Evolutionary conservation across 129 eudicot genomes (phyloP).

Genomic region (Oenanthe sinensis): DNA sequence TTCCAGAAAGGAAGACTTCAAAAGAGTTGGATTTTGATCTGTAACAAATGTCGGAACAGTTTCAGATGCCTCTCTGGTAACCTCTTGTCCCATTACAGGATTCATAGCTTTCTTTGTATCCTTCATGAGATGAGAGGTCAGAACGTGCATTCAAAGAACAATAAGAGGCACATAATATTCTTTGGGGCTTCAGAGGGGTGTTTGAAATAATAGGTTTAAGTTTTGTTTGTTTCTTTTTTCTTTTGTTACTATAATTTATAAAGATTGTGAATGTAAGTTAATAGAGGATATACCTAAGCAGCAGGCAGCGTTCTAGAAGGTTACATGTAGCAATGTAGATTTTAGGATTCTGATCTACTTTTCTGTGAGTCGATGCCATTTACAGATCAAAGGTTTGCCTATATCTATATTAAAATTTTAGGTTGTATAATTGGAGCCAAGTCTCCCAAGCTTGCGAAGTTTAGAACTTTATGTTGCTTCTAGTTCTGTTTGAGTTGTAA

Average conservation of each 20-base stretch:
- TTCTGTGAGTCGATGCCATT: not conserved
- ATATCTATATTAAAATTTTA: not conserved
- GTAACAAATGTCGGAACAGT: slow-evolving; percentile 1
- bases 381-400: not conserved
- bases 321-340: not conserved
- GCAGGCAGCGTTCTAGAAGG: not conserved
- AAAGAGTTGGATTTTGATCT: not conserved
- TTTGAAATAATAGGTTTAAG: not conserved
- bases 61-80: not conserved
- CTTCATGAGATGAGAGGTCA: slow-evolving; percentile 4
- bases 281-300: not conserved
- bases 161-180: not conserved
- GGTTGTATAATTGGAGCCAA: slow-evolving; percentile 10
- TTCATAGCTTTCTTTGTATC: not conserved
- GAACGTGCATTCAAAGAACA: not conserved
- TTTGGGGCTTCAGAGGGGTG: not conserved
- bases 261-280: slow-evolving; percentile 10
- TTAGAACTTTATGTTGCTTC: not conserved
- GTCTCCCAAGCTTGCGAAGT: not conserved
- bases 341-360: not conserved
- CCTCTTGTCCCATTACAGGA: not conserved
- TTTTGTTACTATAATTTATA: not conserved
- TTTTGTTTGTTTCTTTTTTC: not conserved
- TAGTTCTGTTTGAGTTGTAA: not conserved
- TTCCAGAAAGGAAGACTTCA: not conserved